phyloP scores from a whole-genome alignment of 2,329 filamentous ascomycete genomes.

The Metarhizium album region DNA sequence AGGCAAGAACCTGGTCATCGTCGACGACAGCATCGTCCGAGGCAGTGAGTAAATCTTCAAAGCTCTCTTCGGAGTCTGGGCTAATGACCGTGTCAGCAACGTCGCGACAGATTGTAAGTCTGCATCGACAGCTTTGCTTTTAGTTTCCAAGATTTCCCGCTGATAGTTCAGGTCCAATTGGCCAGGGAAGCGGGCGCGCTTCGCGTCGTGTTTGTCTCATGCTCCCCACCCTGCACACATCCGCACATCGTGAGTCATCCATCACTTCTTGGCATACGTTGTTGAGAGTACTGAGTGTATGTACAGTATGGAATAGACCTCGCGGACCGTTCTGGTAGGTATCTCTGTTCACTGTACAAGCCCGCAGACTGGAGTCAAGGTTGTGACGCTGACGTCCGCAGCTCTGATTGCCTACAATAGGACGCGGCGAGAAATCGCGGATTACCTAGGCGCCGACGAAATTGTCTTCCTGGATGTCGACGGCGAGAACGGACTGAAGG shows the following conservation, averaged over 20 bases:
- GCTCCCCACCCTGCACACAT: conserved; percentile 71
- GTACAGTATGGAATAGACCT: conserved; percentile 35
- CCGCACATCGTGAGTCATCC: conserved; percentile 65
- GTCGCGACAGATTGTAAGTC: conserved; percentile 14
- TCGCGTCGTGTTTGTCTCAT: conserved; percentile 74
- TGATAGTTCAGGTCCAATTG: conserved; percentile 41
- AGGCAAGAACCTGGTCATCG: conserved; percentile 67
- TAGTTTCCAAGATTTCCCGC: background rate
- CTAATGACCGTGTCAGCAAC: conserved; percentile 6
- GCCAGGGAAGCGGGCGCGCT: conserved; percentile 72
- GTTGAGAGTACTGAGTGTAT: background rate
- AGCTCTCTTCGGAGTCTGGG: conserved; percentile 39
- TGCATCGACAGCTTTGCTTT: background rate
- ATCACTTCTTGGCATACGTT: background rate
- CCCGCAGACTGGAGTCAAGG: conserved; percentile 12
- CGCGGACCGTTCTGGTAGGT: conserved; percentile 21
- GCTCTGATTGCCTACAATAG: conserved; percentile 32
- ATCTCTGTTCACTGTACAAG: background rate
- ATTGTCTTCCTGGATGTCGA: conserved; percentile 41
- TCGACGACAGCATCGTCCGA: conserved; percentile 84
- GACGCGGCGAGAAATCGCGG: conserved; percentile 27
- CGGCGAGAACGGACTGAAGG: conserved; percentile 51
- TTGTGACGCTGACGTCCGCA: conserved; percentile 1
- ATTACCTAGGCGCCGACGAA: conserved; percentile 9
- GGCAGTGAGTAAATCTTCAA: conserved; percentile 21